These are phyloP conservation scores for Lanmaoa rubissima DNA, from an alignment of 768 basidiomycete species.

Conservation along the genomic window DNA sequence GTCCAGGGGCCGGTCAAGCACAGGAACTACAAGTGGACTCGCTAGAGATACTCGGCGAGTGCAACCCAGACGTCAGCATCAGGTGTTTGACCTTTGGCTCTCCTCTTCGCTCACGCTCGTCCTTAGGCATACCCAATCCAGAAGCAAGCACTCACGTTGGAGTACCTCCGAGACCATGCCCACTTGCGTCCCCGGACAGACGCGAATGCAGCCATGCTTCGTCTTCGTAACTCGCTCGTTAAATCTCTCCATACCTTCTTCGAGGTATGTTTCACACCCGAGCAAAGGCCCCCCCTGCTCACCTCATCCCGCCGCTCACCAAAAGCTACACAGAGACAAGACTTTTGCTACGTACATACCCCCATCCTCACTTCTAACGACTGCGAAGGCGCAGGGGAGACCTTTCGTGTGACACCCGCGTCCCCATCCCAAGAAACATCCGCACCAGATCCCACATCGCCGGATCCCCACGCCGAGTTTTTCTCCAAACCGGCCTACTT, in stretches of 20 bases:
- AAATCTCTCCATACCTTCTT: slow-evolving; percentile 66
- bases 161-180: slow-evolving; percentile 80
- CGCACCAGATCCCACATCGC: neutral
- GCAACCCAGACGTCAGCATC: slow-evolving; percentile 51
- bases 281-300: neutral
- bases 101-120: slow-evolving; percentile 5
- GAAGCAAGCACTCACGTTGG: slow-evolving; percentile 75
- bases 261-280: slow-evolving; percentile 48
- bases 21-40: slow-evolving; percentile 51
- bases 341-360: slow-evolving; percentile 76
- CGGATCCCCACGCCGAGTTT: slow-evolving; percentile 47
- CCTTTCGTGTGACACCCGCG: slow-evolving; percentile 62
- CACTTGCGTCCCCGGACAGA: slow-evolving; percentile 87
- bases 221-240: slow-evolving; percentile 61
- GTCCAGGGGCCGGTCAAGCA: slow-evolving; percentile 49
- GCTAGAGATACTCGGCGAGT: slow-evolving; percentile 51
- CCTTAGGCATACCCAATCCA: slow-evolving; percentile 84
- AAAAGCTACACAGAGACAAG: slow-evolving; percentile 53
- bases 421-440: neutral
- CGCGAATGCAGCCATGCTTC: slow-evolving; percentile 67
- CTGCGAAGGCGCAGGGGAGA: slow-evolving; percentile 95
- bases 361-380: slow-evolving; percentile 90
- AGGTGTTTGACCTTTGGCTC: neutral
- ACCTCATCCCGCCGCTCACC: slow-evolving; percentile 15
- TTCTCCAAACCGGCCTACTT: slow-evolving; percentile 78